Percentiles rank a stretch among this genome's conserved stretches.
Evolutionary conservation across 805 yeast genomes (phyloP).

Genomic region (Candida oleophila): DNA sequence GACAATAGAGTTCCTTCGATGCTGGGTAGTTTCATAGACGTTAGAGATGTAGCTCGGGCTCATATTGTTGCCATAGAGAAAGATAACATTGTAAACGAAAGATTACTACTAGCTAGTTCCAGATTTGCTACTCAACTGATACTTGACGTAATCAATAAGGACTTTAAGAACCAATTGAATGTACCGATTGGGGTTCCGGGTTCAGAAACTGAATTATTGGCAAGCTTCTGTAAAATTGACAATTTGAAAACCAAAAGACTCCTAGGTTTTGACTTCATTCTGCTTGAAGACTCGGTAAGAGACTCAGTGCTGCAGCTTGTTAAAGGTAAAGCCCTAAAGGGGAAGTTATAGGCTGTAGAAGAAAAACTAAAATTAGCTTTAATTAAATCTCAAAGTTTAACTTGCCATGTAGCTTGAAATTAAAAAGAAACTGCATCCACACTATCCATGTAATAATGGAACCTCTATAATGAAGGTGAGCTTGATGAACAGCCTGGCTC

Average conservation of each 20-base stretch:
- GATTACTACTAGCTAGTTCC: constrained; percentile 35
- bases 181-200: constrained; percentile 36
- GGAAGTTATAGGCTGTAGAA: neutral
- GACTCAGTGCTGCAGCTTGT: constrained; percentile 42
- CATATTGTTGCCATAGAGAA: constrained; percentile 33
- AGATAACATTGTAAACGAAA: constrained; percentile 18
- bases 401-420: too few species aligned
- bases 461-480: too few species aligned
- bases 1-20: constrained; percentile 20
- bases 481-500: too few species aligned
- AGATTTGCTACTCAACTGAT: constrained; percentile 32
- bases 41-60: constrained; percentile 31
- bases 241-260: constrained; percentile 32
- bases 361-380: too few species aligned
- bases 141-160: constrained; percentile 29
- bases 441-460: too few species aligned
- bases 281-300: constrained; percentile 37
- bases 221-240: constrained; percentile 29
- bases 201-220: constrained; percentile 24
- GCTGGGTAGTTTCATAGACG: constrained; percentile 30
- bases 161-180: constrained; percentile 18
- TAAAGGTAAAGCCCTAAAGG: neutral
- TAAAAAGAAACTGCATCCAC: too few species aligned
- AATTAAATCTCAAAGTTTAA: too few species aligned
- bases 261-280: constrained; percentile 36